Percentiles rank a stretch among this genome's conserved stretches.
These are phyloP conservation scores for Stygiomarasmius scandens DNA, from an alignment of 1,284 basidiomycete genomes.

Conservation along the genomic window DNA sequence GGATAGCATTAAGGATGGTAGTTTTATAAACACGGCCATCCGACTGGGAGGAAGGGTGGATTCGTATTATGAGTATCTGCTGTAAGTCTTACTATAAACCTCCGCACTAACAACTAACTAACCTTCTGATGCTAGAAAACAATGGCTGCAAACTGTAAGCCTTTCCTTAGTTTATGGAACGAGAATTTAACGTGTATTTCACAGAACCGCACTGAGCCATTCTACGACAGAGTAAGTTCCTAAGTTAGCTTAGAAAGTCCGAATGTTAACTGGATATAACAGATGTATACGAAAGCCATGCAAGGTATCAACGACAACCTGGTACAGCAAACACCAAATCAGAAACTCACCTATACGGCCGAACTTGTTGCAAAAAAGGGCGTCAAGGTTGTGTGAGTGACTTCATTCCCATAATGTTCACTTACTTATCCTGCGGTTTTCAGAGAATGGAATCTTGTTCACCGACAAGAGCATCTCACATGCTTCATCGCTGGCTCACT, in stretches of 20 bases:
- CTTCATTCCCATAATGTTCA: not conserved
- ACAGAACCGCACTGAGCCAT: constrained; percentile 64
- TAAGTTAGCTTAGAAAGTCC: too few species aligned
- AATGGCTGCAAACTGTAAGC: constrained; percentile 69
- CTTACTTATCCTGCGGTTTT: too few species aligned
- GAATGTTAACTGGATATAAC: too few species aligned
- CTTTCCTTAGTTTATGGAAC: constrained; percentile 1
- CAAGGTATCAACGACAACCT: constrained; percentile 73
- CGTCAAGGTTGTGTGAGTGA: not conserved
- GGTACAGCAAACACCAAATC: constrained; percentile 56
- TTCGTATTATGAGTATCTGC: constrained; percentile 90
- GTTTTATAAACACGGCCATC: constrained; percentile 75
- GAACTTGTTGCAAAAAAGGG: constrained; percentile 59
- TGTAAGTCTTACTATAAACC: constrained; percentile 56
- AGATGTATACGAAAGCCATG: constrained; percentile 86
- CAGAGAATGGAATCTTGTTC: constrained; percentile 55
- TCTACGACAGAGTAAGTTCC: constrained; percentile 63
- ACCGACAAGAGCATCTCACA: constrained; percentile 82
- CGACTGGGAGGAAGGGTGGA: constrained; percentile 86
- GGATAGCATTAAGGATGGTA: constrained; percentile 62
- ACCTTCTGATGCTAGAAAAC: constrained; percentile 51
- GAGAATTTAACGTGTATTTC: not conserved
- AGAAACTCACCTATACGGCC: constrained; percentile 68
- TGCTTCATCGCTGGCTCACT: constrained; percentile 77
- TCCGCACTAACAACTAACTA: too few species aligned